Percentiles rank a stretch among this genome's conserved stretches.
Evolutionary conservation across 177 flowering plant genomes (phyloP).

Genomic region (Vitis hybrid): DNA sequence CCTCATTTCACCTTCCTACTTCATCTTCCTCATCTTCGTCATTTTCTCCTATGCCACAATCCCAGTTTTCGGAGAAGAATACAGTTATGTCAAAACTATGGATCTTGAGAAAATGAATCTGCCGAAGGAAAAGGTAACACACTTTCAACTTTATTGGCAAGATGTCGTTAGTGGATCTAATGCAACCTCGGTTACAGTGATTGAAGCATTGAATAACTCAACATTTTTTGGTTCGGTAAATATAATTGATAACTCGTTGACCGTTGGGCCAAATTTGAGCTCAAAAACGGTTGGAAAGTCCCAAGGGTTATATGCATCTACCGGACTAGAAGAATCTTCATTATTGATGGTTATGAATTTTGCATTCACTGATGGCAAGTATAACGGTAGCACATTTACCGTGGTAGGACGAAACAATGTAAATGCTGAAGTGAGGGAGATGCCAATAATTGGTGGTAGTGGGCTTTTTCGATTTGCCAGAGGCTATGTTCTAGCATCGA

Average conservation of each 20-base stretch:
- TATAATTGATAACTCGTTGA: conserved; percentile 35
- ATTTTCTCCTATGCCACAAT: background rate
- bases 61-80: background rate
- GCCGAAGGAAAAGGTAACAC: conserved; percentile 23
- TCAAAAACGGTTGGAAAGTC: conserved; percentile 27
- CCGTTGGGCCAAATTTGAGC: conserved; percentile 19
- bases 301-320: conserved; percentile 28
- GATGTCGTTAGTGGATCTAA: background rate
- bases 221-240: background rate
- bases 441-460: conserved; percentile 31
- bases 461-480: conserved; percentile 40
- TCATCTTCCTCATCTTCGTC: background rate
- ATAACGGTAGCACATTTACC: conserved; percentile 34
- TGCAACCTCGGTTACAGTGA: background rate
- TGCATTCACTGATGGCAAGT: conserved; percentile 29
- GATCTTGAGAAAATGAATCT: conserved; percentile 3
- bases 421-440: conserved; percentile 26
- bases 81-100: background rate
- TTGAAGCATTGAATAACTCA: background rate
- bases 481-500: conserved; percentile 33
- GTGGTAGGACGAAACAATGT: conserved; percentile 29
- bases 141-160: background rate
- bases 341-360: conserved; percentile 30
- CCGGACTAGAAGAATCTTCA: conserved; percentile 4
- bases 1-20: background rate